phyloP scores from a whole-genome alignment of 371 early-diverging fungal genomes.

The Zopfochytrium polystomum region DNA sequence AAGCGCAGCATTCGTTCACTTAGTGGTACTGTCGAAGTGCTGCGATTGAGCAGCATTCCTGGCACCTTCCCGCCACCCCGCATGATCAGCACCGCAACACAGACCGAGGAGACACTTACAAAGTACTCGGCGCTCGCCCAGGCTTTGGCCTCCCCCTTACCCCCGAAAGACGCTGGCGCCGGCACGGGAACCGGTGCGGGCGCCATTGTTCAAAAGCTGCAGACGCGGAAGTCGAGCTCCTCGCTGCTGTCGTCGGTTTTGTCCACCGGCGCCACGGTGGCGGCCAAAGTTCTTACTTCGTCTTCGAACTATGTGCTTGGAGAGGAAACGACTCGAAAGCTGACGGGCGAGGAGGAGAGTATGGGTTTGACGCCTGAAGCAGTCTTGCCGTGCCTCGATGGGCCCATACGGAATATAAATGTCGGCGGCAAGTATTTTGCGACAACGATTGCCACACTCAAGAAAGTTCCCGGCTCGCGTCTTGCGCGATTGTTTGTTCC shows the following conservation, averaged over 20 bases:
- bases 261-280: slow-evolving; percentile 17
- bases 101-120: neutral
- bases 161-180: slow-evolving; percentile 11
- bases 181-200: neutral
- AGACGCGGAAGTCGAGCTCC: neutral
- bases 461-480: slow-evolving; percentile 3
- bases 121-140: slow-evolving; percentile 4
- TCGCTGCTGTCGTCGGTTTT: slow-evolving; percentile 14
- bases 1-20: neutral
- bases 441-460: slow-evolving; percentile 2
- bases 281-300: slow-evolving; percentile 19
- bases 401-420: too few species aligned
- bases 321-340: slow-evolving; percentile 21
- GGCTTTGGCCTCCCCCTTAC: slow-evolving; percentile 3
- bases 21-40: slow-evolving; percentile 7
- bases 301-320: slow-evolving; percentile 28
- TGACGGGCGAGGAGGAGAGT: slow-evolving; percentile 8
- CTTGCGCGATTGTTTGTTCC: slow-evolving; percentile 8
- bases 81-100: too few species aligned
- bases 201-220: neutral
- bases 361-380: slow-evolving; percentile 3
- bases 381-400: too few species aligned
- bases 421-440: too few species aligned
- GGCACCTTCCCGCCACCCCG: too few species aligned
- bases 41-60: too few species aligned